Conservation (phyloP, 2,329 filamentous ascomycete species). For the Trichoderma pleuroti region DNA sequence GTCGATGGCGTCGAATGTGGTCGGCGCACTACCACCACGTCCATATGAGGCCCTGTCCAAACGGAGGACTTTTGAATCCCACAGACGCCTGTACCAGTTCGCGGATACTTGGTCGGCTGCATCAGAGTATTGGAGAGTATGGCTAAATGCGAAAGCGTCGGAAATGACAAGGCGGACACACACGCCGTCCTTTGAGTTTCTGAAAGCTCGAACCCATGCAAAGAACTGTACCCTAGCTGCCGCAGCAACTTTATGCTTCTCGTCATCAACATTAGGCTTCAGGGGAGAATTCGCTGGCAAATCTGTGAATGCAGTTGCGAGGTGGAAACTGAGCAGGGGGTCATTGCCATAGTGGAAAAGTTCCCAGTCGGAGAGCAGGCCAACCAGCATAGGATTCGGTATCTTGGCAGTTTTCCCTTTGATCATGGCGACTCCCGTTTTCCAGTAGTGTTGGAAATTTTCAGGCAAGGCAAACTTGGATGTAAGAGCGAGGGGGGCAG, state of each 20-base stretch:
- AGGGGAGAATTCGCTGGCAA: slow-evolving; percentile 41
- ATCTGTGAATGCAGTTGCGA: slow-evolving; percentile 45
- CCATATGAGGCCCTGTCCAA: slow-evolving; percentile 44
- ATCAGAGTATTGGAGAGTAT: slow-evolving; percentile 46
- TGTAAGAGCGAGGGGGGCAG: slow-evolving; percentile 35
- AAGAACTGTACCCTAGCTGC: slow-evolving; percentile 45
- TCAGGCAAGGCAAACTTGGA: slow-evolving; percentile 25
- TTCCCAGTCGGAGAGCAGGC: slow-evolving; percentile 32
- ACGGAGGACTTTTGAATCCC: slow-evolving; percentile 37
- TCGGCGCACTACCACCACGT: slow-evolving; percentile 33
- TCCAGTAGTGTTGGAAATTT: slow-evolving; percentile 34
- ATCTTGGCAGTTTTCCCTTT: slow-evolving; percentile 18
- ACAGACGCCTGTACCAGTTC: slow-evolving; percentile 42
- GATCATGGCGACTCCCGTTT: slow-evolving; percentile 32
- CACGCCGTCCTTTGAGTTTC: slow-evolving; percentile 28
- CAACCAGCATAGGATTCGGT: slow-evolving; percentile 47
- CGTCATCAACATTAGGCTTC: slow-evolving; percentile 21
- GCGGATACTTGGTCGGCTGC: slow-evolving; percentile 31
- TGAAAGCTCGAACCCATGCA: slow-evolving; percentile 44
- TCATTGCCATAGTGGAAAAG: slow-evolving; percentile 47
- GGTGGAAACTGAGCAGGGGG: slow-evolving; percentile 54
- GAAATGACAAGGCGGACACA: slow-evolving; percentile 45
- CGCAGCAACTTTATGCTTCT: slow-evolving; percentile 27
- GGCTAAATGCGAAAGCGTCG: slow-evolving; percentile 50
- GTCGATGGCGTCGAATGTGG: slow-evolving; percentile 54